phyloP scores from a whole-genome alignment of 768 basidiomycete species.

The Mycena capillaripes region DNA sequence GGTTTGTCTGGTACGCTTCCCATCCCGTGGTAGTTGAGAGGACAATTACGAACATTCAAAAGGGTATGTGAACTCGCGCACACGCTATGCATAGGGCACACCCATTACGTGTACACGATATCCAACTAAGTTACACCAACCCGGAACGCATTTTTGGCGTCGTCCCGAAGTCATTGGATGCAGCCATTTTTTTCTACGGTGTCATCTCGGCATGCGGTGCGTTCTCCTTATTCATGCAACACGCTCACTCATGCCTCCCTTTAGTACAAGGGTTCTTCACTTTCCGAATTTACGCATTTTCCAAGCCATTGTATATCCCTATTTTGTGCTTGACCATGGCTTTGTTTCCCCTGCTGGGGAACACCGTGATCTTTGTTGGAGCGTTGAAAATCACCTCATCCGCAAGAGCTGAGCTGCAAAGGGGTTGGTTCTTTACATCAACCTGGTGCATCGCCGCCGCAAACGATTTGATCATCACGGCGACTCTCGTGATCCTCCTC shows the following conservation, averaged over 20 bases:
- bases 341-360: background rate
- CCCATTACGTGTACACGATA: background rate
- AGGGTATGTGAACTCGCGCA: background rate
- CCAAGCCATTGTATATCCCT: background rate
- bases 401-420: background rate
- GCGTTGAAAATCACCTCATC: background rate
- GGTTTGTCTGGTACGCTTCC: too few relatives aligned
- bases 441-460: background rate
- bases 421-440: background rate
- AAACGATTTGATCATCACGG: background rate
- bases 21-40: too few relatives aligned
- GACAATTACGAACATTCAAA: too few relatives aligned
- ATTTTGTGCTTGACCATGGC: background rate
- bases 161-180: background rate
- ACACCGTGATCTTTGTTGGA: background rate
- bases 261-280: conserved; percentile 9
- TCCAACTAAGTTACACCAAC: too few relatives aligned
- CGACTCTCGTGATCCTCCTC: background rate
- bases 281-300: background rate
- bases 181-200: background rate
- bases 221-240: background rate
- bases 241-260: too few relatives aligned
- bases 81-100: background rate
- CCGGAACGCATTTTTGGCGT: background rate
- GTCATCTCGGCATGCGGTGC: background rate